A percentile compares a stretch with the other conserved stretches of the same genome.
Evolutionary conservation across 495 filamentous ascomycete genomes (phyloP).

Genomic region (Talaromyces borbonicus): DNA sequence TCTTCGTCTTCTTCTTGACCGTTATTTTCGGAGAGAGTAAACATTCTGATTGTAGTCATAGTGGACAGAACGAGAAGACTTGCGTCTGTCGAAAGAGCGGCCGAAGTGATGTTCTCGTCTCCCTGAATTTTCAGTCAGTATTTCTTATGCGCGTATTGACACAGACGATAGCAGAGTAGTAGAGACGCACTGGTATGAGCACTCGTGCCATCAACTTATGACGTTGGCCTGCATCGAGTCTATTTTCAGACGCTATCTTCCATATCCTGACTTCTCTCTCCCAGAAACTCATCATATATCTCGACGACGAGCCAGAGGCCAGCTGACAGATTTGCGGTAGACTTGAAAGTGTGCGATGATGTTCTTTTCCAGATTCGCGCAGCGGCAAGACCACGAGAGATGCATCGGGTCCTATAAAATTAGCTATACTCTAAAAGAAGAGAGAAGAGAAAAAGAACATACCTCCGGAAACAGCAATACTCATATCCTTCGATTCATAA

Average conservation of each 20-base stretch:
- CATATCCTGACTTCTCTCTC: conserved; percentile 79
- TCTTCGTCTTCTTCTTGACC: conserved; percentile 31
- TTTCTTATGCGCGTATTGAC: not conserved
- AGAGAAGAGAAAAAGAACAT: conserved; percentile 16
- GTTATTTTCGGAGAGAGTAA: conserved; percentile 40
- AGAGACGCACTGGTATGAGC: conserved; percentile 42
- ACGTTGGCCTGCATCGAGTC: conserved; percentile 34
- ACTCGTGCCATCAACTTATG: conserved; percentile 58
- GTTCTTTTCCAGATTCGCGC: conserved; percentile 67
- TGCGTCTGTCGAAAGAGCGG: conserved; percentile 61
- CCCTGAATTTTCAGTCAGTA: conserved; percentile 34
- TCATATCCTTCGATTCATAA: conserved; percentile 74
- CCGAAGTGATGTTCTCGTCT: conserved; percentile 81
- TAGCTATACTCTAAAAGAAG: conserved; percentile 13
- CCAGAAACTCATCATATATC: conserved; percentile 88
- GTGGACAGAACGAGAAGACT: conserved; percentile 70
- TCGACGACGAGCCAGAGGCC: conserved; percentile 54
- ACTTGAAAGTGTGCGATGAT: conserved; percentile 65
- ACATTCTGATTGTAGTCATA: conserved; percentile 65
- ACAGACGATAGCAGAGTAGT: not conserved
- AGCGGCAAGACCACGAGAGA: conserved; percentile 72
- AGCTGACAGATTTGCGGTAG: conserved; percentile 70
- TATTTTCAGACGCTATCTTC: conserved; percentile 43
- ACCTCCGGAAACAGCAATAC: conserved; percentile 89
- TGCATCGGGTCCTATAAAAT: conserved; percentile 69